Evolutionary conservation across 192 early-diverging fungal species (phyloP), one percentile per base, ranked within the genome.

Genomic region (Obelidium mucronatum): DNA sequence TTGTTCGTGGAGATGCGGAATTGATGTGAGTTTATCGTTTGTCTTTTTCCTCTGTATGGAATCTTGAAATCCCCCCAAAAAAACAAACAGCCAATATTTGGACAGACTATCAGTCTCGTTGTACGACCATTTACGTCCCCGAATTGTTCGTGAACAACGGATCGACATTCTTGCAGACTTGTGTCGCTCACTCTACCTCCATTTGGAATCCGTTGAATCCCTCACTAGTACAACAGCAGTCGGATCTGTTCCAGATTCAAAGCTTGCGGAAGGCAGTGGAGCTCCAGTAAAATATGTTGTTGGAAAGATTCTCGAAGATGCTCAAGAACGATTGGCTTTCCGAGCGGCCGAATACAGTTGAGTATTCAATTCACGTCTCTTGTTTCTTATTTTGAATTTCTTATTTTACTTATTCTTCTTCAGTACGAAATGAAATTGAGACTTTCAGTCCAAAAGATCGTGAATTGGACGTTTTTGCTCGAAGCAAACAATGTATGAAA

Each of bases 241-340:
- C 5, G 75, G 40, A 36, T 33, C 56, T 11, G 11, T n/a, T 3
- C 62, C 48, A 3, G 37, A 1, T 17, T n/a, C 67, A n/a, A 60
- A n/a, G 0, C n/a, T n/a, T n/a, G n/a, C n/a, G n/a, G 61, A 59
- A 15, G 37, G 58, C 11, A 76, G 53, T 0, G 17, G 15, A 2
- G 39, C 44, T 3, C 65, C 85, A 36, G 82, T 86, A 37, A 68
- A 76, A 40, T 53, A 92, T 62, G 87, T 93, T n/a, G 90, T 94
- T 31, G 85, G 85, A 36, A 88, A 92, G 66, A 92, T 98, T 60
- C 79, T 98, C 55, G 86, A 95, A 80, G 97, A 97, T 84, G 81
- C 95, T 3, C 97, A 98, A 79, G 88, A 90, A 63, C 79, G 95
- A 19, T 89, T 98, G 36, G 93, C 92, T 4, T 98, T 96, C 84